Percentiles rank a stretch among this genome's conserved stretches.
These are phyloP conservation scores for Agroathelia rolfsii DNA, from an alignment of 1,284 basidiomycete genomes.

Conservation along the genomic window DNA sequence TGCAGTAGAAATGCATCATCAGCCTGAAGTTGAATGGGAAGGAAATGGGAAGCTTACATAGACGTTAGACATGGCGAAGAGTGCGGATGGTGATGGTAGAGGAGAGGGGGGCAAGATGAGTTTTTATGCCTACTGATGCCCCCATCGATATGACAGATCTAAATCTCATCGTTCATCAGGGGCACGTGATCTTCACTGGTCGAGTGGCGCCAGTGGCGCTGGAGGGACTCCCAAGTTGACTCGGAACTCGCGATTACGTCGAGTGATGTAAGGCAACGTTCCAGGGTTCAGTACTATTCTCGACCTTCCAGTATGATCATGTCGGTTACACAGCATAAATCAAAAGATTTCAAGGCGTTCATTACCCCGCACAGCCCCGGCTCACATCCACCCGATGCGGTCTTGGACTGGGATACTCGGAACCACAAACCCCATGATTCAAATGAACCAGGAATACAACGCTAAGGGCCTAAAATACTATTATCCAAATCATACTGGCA, in stretches of 20 bases:
- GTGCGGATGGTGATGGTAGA: constrained; percentile 8
- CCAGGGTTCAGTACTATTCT: too few relatives aligned
- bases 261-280: too few relatives aligned
- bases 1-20: background rate
- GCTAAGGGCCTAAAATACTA: too few relatives aligned
- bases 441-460: too few relatives aligned
- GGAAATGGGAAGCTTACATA: constrained; percentile 23
- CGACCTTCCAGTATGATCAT: too few relatives aligned
- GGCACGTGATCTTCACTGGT: constrained; percentile 14
- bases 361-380: too few relatives aligned
- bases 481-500: too few relatives aligned
- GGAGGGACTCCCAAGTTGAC: constrained; percentile 2
- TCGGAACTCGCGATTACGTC: constrained; percentile 5
- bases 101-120: constrained; percentile 9
- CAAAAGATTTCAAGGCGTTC: too few relatives aligned
- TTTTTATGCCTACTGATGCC: background rate
- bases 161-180: constrained; percentile 10
- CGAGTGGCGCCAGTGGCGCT: constrained; percentile 10
- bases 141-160: constrained; percentile 16
- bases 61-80: constrained; percentile 30
- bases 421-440: too few relatives aligned
- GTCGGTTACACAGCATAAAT: too few relatives aligned
- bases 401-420: too few relatives aligned
- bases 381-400: too few relatives aligned
- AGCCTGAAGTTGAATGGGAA: constrained; percentile 1